Base-by-base conservation (phyloP, 257 asterid genomes). In the Petunia axillaris region DNA sequence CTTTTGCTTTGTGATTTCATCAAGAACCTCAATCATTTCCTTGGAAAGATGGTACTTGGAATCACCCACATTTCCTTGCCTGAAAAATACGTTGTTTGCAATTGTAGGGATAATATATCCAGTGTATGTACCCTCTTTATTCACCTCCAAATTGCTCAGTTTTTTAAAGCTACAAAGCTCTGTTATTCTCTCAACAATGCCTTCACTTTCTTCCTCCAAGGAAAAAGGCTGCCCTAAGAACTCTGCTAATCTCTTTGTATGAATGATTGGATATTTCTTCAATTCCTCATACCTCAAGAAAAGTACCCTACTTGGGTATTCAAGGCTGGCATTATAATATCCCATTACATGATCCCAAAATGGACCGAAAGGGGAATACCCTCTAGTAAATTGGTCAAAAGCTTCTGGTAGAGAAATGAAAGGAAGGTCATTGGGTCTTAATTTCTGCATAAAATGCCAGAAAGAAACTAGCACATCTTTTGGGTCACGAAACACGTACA, bases 271-370 rank as follows among this genome's bases (percentile, higher is more conserved):
- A 4, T 83, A 78, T 54, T 15, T 60, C 58, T 83, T 83, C 68
- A 83, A 25, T 0, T 83, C 85, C 39, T 83, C 85, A 40, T 79
- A 83, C n/a, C 73, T 79, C 16, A 79, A 3, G 57, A 83, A 53
- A 2, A 79, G 4, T 6, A 73, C 15, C 25, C 64, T 83, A 1
- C 52, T 76, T 5, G 85, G 85, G 7, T 10, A 53, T 58, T 83
- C 83, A 10, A 63, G 1, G 39, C 83, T 73, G 6, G 85, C 83
- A 54, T 79, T 79, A 81, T 64, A 81, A 62, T 85, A 89, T 38
- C 89, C 92, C 77, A 83, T n/a, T 9, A 87, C 89, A 36, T 89
- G 90, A 40, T 89, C 90, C 81, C 86, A 77, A 59, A 82, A 85
- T 0, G 89, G 84, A 0, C 92, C 92, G 14, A 82, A 87, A 3